phyloP scores from a whole-genome alignment of 192 early-diverging fungal genomes.

The Entophlyctis luteolus region DNA sequence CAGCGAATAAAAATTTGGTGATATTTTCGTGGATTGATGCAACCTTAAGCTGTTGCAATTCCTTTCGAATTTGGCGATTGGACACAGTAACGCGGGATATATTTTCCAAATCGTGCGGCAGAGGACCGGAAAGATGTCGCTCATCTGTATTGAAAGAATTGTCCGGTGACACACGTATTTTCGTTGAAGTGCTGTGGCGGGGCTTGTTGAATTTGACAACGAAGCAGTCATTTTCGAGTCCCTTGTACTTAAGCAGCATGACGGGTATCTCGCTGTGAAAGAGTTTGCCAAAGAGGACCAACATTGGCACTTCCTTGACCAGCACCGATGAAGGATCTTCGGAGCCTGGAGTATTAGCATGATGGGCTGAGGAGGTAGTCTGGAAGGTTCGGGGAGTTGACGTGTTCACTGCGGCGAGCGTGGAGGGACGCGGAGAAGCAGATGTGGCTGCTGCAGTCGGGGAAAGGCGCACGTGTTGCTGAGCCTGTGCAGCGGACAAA shows the following conservation, averaged over 20 bases:
- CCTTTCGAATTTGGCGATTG: not conserved
- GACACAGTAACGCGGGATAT: not conserved
- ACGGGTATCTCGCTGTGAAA: not conserved
- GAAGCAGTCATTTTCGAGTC: not conserved
- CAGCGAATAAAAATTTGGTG: conserved; percentile 1
- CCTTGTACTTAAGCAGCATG: not conserved
- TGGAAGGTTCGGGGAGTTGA: not conserved
- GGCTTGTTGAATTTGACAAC: not conserved
- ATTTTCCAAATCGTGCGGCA: not conserved
- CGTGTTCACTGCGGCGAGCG: not conserved
- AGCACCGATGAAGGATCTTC: not conserved
- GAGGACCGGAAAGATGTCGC: not conserved
- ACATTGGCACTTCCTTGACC: not conserved
- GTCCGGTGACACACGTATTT: not conserved
- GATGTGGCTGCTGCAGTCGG: too few species aligned
- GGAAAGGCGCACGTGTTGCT: not conserved
- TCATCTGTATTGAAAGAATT: not conserved
- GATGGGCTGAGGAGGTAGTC: not conserved
- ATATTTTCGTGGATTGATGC: not conserved
- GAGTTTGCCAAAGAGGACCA: not conserved
- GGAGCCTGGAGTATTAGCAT: not conserved
- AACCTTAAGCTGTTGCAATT: not conserved
- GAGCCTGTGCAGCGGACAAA: not conserved
- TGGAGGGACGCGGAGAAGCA: too few species aligned
- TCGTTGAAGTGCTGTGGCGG: not conserved